Base-by-base conservation (phyloP, 164 flowering plant genomes). In the Annona squamosa region DNA sequence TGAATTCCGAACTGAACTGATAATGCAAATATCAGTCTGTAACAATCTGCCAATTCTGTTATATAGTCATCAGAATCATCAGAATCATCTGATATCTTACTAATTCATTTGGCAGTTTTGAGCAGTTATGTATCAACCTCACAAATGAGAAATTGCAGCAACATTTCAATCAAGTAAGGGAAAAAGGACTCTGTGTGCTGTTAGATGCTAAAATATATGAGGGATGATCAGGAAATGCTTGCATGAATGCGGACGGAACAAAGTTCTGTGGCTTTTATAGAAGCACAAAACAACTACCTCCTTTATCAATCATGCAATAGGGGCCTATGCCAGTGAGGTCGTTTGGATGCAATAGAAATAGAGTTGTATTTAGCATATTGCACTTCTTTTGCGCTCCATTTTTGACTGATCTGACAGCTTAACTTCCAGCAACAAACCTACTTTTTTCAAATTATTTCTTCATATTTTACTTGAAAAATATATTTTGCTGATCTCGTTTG, bases 71-170 rank as follows among this genome's bases (percentile, higher is more conserved):
- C 41, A 59, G 46, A 72, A 67, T 65, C 18, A 67, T 65, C 63
- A 18, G 48, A 19, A 19, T 37, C 46, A 73, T 61, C 81, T 81
- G 71, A 76, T 71, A 63, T 10, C 67, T 48, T 71, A 72, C 67
- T 42, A 75, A 63, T 59, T 37, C 48, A 4, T 68, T 26, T 79
- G 73, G 56, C 79, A 92, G 97, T 81, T 92, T 92, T 84, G 97
- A 92, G 90, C 97, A 92, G 82, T 76, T 92, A 68, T 92, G 97
- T 56, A 92, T 92, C 81, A 92, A 92, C 79, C 81, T 92, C 4
- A 91, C 97, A 77, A 92, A 92, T 80, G 97, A 92, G 82, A 92
- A 92, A 79, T 73, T 92, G 79, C 97, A 92, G 74, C 97, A 92
- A 78, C 97, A 92, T 78, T 92, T 92, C 80, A 92, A 92, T 76